Evolutionary conservation across 2,329 filamentous ascomycete genomes (phyloP).

Genomic region (Colletotrichum orchidophilum): DNA sequence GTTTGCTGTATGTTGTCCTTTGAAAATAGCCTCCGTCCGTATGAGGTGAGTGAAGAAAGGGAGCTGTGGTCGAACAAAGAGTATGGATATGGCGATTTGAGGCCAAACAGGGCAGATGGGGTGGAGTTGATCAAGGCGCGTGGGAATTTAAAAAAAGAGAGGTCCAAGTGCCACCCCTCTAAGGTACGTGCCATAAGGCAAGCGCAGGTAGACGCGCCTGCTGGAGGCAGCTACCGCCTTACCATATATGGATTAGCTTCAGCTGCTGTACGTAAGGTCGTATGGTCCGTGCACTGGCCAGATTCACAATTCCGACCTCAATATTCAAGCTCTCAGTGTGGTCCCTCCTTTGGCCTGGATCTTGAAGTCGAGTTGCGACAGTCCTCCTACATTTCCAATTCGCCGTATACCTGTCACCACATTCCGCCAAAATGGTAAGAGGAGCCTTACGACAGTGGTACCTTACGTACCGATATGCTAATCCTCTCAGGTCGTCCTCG

Average conservation of each 20-base stretch:
- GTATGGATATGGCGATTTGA: conserved; percentile 1
- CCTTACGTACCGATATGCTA: conserved; percentile 7
- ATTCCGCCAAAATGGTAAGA: conserved; percentile 32
- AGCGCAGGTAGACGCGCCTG: conserved; percentile 20
- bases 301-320: conserved; percentile 37
- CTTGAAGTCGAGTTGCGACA: conserved; percentile 32
- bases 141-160: conserved; percentile 31
- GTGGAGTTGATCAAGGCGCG: conserved; percentile 28
- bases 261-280: conserved; percentile 21
- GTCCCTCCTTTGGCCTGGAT: conserved; percentile 25
- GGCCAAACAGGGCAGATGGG: neutral
- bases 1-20: neutral
- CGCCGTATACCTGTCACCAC: conserved; percentile 11
- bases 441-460: neutral
- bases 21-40: neutral
- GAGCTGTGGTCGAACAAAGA: conserved; percentile 9
- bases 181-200: conserved; percentile 16
- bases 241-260: neutral
- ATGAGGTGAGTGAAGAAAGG: neutral
- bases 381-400: conserved; percentile 25
- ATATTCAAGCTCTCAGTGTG: conserved; percentile 33
- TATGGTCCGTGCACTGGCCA: conserved; percentile 36
- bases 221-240: conserved; percentile 7
- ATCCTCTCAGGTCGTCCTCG: conserved; percentile 85
- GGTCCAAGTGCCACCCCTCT: conserved; percentile 20